Conservation (phyloP, 306 rosid genomes). For the Inga laurina region DNA sequence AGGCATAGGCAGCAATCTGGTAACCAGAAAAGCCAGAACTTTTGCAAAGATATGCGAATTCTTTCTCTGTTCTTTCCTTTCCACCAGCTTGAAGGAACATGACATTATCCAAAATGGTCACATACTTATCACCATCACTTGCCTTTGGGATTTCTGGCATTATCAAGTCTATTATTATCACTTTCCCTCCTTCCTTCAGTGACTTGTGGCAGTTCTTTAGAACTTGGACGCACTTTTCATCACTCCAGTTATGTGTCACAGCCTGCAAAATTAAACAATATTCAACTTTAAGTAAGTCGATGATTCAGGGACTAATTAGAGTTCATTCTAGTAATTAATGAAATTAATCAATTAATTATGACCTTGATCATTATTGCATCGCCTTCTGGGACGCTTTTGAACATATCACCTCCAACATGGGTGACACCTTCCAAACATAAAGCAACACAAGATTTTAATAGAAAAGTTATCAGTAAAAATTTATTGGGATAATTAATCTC, state of each 20-base stretch:
- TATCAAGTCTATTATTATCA: neutral
- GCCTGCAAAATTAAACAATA: neutral
- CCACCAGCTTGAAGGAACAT: conserved; percentile 15
- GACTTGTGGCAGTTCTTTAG: conserved; percentile 7
- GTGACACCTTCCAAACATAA: neutral
- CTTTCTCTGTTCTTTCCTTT: neutral
- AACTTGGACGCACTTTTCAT: conserved; percentile 7
- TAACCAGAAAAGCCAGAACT: neutral
- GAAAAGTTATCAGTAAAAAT: neutral
- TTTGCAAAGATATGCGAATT: neutral
- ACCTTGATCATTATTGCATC: conserved; percentile 21
- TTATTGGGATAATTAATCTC: too few relatives aligned
- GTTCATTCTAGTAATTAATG: neutral
- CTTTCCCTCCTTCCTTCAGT: neutral
- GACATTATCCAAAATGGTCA: neutral
- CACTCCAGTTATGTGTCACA: neutral
- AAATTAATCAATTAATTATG: neutral
- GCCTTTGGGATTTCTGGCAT: conserved; percentile 1
- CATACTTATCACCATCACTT: conserved; percentile 17
- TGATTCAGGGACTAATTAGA: neutral
- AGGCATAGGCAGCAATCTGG: neutral
- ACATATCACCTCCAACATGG: conserved; percentile 26
- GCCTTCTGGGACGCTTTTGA: conserved; percentile 10
- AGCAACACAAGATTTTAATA: neutral
- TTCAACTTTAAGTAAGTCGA: neutral